phyloP scores from a whole-genome alignment of 306 rosid species.

The Rosa rugosa region DNA sequence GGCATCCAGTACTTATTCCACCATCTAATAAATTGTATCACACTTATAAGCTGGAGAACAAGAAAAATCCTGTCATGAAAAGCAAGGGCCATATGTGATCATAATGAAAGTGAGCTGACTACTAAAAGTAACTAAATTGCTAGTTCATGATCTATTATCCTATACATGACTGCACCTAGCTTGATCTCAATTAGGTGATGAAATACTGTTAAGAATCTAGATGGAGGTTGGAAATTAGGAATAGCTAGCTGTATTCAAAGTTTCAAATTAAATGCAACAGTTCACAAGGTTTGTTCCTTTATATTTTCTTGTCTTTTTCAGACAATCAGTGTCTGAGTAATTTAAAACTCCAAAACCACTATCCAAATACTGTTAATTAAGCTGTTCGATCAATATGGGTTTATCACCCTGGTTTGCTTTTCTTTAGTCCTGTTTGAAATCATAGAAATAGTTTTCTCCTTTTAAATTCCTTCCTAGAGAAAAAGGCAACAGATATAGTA shows the following conservation, averaged over 20 bases:
- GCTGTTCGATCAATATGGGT: background rate
- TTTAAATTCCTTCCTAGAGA: background rate
- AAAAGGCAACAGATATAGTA: background rate
- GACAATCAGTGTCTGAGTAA: background rate
- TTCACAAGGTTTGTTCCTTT: background rate
- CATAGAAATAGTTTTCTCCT: background rate
- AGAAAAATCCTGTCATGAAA: slow-evolving; percentile 48
- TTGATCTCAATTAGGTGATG: background rate
- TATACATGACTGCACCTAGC: background rate
- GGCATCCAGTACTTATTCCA: slow-evolving; percentile 91
- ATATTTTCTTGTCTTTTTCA: background rate
- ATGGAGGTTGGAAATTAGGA: background rate
- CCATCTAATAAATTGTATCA: slow-evolving; percentile 79
- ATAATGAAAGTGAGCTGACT: background rate
- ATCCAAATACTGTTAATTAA: background rate
- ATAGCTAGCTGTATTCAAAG: background rate
- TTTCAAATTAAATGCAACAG: background rate
- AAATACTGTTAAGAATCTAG: background rate
- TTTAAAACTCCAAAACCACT: background rate
- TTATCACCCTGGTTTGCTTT: background rate
- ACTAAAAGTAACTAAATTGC: background rate
- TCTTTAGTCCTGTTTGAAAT: background rate
- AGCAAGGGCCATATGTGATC: slow-evolving; percentile 15
- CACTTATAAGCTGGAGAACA: slow-evolving; percentile 68
- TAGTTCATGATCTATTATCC: background rate